Base-by-base conservation (phyloP, 805 yeast genomes). In the Yamadazyma laniorum region DNA sequence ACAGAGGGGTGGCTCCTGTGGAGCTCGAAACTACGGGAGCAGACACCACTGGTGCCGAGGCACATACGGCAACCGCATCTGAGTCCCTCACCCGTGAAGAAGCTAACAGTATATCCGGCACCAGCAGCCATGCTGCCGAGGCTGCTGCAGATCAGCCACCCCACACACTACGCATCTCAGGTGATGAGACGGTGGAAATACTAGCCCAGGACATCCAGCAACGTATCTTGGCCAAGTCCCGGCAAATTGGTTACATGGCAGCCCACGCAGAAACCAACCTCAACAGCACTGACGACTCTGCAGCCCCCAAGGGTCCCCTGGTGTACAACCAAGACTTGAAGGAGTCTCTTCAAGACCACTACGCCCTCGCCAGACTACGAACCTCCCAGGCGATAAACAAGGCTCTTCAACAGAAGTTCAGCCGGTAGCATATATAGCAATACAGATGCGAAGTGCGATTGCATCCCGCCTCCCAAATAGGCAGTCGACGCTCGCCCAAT, bases 401-500 rank as follows among this genome's bases (percentile, higher is more conserved):
- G 37, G 48, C 61, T 4, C 40, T 63, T 11, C 67, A 59, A 39
- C 44, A 54, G 32, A 50, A 40, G 53, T 52, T 33, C 47, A 49
- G 34, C 32, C 27, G n/a, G 15, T 12, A 19, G 15, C 15, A 32
- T n/a, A n/a, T n/a, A n/a, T n/a, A n/a, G n/a, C n/a, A n/a, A n/a
- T n/a, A n/a, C n/a, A n/a, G n/a, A n/a, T n/a, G n/a, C n/a, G n/a
- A n/a, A n/a, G n/a, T n/a, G n/a, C n/a, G n/a, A n/a, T n/a, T n/a
- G n/a, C n/a, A n/a, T n/a, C n/a, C n/a, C 30, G 36, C 35, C 51
- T 37, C 66, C 62, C 11, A 39, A 52, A 46, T 25, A 32, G 63
- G 67, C 34, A 61, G 53, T 60, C 65, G 13, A 53, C 42, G 6
- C 25, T 44, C 53, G 42, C 47, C 69, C 67, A 63, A 63, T 61